phyloP scores from a whole-genome alignment of 148 eudicot genomes.

The Rhododendron kiyosumense region DNA sequence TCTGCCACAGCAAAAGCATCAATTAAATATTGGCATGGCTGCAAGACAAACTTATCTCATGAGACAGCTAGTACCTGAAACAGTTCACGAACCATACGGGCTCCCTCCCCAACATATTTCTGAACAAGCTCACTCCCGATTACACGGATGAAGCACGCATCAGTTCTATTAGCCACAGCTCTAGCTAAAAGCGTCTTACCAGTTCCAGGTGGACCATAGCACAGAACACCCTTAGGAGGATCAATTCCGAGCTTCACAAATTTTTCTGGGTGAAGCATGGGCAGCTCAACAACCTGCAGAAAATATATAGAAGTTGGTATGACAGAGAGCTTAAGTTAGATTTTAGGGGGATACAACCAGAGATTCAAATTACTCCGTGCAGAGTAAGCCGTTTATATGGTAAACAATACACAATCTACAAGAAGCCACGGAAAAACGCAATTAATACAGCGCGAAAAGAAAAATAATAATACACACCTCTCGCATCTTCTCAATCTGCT shows the following conservation, averaged over 20 bases:
- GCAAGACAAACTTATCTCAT: background rate
- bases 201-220: conserved; percentile 99
- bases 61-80: conserved; percentile 62
- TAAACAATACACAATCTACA: conserved; percentile 1
- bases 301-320: background rate
- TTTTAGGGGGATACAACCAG: background rate
- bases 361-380: background rate
- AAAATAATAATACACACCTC: conserved; percentile 44
- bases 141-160: conserved; percentile 97
- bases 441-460: background rate
- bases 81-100: conserved; percentile 97
- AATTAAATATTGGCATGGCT: background rate
- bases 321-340: background rate
- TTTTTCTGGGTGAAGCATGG: conserved; percentile 99
- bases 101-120: conserved; percentile 99
- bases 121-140: conserved; percentile 99
- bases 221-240: conserved; percentile 97
- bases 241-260: conserved; percentile 98
- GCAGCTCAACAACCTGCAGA: conserved; percentile 89
- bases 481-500: conserved; percentile 97
- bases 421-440: background rate
- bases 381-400: background rate
- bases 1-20: conserved; percentile 32
- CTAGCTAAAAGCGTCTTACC: conserved; percentile 94
- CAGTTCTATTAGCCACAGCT: conserved; percentile 97